Evolutionary conservation across 306 rosid species (phyloP), one percentile per base, ranked within the genome.

Genomic region (Ceratonia siliqua): DNA sequence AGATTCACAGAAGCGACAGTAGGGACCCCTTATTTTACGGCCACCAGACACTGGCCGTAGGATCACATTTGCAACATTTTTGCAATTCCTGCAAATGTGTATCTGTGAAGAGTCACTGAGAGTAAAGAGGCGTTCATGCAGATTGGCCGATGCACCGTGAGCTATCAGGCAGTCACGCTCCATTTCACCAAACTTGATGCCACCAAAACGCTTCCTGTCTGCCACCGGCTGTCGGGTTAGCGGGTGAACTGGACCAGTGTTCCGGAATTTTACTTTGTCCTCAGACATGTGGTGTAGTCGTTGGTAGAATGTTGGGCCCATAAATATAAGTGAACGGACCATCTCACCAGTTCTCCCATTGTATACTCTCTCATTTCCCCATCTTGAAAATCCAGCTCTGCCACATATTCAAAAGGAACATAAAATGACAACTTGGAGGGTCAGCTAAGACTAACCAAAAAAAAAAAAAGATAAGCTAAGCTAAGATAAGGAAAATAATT

Each of bases 221-320:
- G 98, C 97, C 43, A 95, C 99, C 0, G 99, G 99, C 73, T 95
- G 99, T 35, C 99, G 85, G 45, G 99, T 95, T 45, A 92, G 82
- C n/a, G 99, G 99, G 74, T 95, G 99, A 61, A 95, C 98, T 0
- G 99, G 99, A 25, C 98, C 98, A 0, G 99, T 95, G 89, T 95
- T 95, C 42, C 99, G 84, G 72, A 95, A 95, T 67, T 92, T 95
- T 0, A 95, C 92, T 32, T 92, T 95, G 84, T 95, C 99, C 81
- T 95, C 99, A 2, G 99, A 84, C 99, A 95, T 95, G 82, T 95
- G 99, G 49, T 87, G 87, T 43, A 94, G 89, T 0, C 99, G 94
- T 75, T 92, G 99, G 74, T 94, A 94, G 85, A 94, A 94, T 5
- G 96, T 92, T 6, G 99, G 99, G 15, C 99, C 99, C 98, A 94